Conservation (phyloP, 2,329 filamentous ascomycete species). For the Clarireedia sp. region DNA sequence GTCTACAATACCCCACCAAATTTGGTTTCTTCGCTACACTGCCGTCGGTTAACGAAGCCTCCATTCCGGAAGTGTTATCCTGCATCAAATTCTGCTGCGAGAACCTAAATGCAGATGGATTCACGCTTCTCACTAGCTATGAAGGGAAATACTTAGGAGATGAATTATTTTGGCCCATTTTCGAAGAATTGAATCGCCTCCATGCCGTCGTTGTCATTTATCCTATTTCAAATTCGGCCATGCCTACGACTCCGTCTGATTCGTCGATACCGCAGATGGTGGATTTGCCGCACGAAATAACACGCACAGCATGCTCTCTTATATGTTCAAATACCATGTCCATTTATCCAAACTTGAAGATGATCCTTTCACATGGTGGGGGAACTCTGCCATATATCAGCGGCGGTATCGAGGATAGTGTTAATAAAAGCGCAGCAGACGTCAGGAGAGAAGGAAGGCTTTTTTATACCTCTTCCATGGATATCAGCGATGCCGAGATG, state of each 20-base stretch:
- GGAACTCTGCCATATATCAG: slow-evolving; percentile 27
- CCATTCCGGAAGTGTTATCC: background rate
- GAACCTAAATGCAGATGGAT: background rate
- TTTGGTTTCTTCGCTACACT: slow-evolving; percentile 5
- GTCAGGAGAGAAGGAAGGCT: background rate
- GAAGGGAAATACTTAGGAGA: slow-evolving; percentile 1
- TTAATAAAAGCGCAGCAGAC: background rate
- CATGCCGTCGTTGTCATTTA: background rate
- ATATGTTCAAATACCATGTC: slow-evolving; percentile 30
- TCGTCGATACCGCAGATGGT: slow-evolving; percentile 32
- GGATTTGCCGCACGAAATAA: slow-evolving; percentile 41
- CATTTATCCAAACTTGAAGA: slow-evolving; percentile 32
- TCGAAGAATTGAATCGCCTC: slow-evolving; percentile 1
- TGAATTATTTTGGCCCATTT: background rate
- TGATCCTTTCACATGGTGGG: slow-evolving; percentile 42
- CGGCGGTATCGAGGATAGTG: slow-evolving; percentile 3
- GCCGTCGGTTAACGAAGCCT: background rate
- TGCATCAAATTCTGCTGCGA: background rate
- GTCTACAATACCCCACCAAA: background rate
- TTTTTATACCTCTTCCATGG: background rate
- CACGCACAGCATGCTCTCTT: slow-evolving; percentile 36
- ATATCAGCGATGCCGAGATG: background rate
- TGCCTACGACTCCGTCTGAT: background rate
- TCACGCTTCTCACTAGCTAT: slow-evolving; percentile 1
- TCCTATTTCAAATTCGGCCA: background rate